These are phyloP conservation scores for Boletus fagicola DNA, from an alignment of 768 basidiomycete species.

Conservation along the genomic window DNA sequence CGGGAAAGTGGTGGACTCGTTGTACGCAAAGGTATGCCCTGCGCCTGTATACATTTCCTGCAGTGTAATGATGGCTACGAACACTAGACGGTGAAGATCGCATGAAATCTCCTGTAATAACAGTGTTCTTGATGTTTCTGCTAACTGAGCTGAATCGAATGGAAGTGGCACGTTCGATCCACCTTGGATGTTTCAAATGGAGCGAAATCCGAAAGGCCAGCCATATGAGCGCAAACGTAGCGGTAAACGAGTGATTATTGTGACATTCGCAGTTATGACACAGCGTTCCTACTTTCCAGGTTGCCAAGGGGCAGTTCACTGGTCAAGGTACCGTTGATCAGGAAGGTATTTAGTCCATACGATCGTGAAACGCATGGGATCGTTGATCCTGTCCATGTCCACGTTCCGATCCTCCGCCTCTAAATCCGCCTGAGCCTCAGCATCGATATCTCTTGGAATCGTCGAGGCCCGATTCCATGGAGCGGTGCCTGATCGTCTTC, in stretches of 20 bases:
- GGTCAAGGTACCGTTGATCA: neutral
- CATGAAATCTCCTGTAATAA: constrained; percentile 22
- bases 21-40: constrained; percentile 75
- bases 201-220: neutral
- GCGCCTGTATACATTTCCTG: neutral
- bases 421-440: neutral
- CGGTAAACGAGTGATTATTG: neutral
- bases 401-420: neutral
- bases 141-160: neutral
- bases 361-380: neutral
- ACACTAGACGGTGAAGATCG: constrained; percentile 44
- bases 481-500: neutral
- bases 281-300: neutral
- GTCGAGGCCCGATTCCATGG: neutral
- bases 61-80: neutral
- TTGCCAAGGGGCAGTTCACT: neutral
- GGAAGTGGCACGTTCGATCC: neutral
- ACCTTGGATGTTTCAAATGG: neutral
- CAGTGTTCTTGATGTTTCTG: neutral
- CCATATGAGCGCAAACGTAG: neutral
- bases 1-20: constrained; percentile 88
- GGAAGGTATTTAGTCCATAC: neutral
- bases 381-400: neutral
- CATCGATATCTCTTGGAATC: neutral
- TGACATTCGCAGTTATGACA: neutral